Percentiles rank a stretch among this genome's conserved stretches.
Evolutionary conservation across 208 protist species (phyloP).

Genomic region (Acanthamoeba sp.): DNA sequence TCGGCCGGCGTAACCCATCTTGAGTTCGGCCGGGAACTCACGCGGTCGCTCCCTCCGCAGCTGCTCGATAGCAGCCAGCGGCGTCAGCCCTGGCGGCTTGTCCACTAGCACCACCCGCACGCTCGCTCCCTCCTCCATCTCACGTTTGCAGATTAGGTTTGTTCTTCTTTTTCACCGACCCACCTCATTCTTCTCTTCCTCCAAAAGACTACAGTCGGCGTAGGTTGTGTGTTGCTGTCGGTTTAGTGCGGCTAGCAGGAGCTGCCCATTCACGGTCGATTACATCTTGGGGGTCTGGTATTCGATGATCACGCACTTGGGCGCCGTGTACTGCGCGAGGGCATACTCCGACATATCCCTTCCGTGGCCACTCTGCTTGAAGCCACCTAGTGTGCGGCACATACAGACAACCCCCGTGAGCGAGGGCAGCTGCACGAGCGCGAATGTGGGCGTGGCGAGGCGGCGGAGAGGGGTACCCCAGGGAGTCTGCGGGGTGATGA

Average conservation of each 20-base stretch:
- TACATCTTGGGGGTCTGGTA: slow-evolving; percentile 40
- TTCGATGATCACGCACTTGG: slow-evolving; percentile 64
- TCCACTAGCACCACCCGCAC: slow-evolving; percentile 24
- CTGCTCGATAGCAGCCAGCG: background rate
- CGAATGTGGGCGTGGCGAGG: no score
- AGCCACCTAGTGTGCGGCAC: background rate
- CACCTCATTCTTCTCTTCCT: no score
- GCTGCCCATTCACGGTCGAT: background rate
- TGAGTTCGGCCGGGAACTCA: background rate
- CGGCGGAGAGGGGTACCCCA: background rate
- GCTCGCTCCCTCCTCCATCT: background rate
- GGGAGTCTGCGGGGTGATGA: slow-evolving; percentile 42
- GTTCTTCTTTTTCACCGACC: no score
- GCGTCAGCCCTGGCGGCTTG: slow-evolving; percentile 60
- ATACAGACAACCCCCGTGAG: no score
- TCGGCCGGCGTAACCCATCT: slow-evolving; percentile 67
- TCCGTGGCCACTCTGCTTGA: slow-evolving; percentile 53
- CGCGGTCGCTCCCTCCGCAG: background rate
- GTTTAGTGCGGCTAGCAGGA: no score
- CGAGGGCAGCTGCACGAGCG: no score
- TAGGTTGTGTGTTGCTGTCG: no score
- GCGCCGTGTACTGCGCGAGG: slow-evolving; percentile 39
- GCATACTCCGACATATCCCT: slow-evolving; percentile 46
- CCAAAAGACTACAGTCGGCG: no score
- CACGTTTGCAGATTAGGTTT: no score